These are phyloP conservation scores for Chlorella sp. DNA, from an alignment of 139 green algal genomes.

Conservation along the genomic window DNA sequence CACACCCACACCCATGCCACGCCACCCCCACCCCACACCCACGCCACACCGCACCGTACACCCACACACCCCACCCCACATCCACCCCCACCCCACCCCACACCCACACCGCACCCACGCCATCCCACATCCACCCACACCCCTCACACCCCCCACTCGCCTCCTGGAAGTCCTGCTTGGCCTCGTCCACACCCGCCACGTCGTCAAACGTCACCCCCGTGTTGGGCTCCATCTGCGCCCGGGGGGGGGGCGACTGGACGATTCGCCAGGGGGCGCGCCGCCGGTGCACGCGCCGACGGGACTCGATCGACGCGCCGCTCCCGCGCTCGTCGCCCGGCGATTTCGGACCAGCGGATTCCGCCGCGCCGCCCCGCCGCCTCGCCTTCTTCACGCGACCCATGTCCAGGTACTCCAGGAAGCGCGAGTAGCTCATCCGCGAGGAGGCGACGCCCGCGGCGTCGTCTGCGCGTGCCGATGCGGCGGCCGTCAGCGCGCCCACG, in stretches of 20 bases:
- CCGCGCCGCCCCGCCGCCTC: too few species aligned
- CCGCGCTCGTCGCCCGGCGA: too few species aligned
- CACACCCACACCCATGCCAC: background rate
- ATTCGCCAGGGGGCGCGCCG: too few species aligned
- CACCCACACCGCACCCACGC: background rate
- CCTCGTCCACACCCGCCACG: slow-evolving; percentile 98
- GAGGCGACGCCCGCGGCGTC: slow-evolving; percentile 81
- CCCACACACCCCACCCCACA: background rate
- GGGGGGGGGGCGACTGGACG: too few species aligned
- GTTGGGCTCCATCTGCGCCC: slow-evolving; percentile 97
- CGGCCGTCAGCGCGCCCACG: slow-evolving; percentile 18
- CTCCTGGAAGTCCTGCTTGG: slow-evolving; percentile 99
- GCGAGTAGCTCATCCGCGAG: slow-evolving; percentile 98
- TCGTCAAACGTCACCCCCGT: slow-evolving; percentile 98
- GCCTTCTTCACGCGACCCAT: slow-evolving; percentile 99
- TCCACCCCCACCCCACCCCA: background rate
- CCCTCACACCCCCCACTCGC: slow-evolving; percentile 32
- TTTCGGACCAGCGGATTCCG: too few species aligned
- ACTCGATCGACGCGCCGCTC: too few species aligned
- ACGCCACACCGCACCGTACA: too few species aligned
- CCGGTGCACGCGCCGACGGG: too few species aligned
- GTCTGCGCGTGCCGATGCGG: slow-evolving; percentile 47
- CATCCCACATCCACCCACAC: background rate
- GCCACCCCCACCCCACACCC: background rate
- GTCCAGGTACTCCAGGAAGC: slow-evolving; percentile 99